These are phyloP conservation scores for Clarireedia hainanense DNA, from an alignment of 2,329 filamentous ascomycete genomes.

Conservation along the genomic window DNA sequence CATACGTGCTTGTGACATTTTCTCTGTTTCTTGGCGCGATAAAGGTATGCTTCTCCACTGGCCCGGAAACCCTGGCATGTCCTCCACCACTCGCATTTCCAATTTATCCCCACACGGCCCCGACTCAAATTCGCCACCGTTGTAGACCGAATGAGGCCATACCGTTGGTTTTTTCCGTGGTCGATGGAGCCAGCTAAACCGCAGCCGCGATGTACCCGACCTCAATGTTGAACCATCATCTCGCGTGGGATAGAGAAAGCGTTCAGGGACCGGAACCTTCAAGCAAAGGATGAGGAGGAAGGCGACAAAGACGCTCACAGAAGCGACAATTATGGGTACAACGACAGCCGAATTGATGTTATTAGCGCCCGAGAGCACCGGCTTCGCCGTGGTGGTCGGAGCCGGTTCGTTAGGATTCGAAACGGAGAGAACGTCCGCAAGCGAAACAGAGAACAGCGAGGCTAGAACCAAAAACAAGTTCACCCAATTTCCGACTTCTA, in stretches of 20 bases:
- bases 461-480: neutral
- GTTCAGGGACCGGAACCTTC: neutral
- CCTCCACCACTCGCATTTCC: conserved; percentile 6
- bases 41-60: neutral
- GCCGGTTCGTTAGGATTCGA: neutral
- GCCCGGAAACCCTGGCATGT: neutral
- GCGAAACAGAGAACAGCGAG: neutral
- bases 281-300: conserved; percentile 4
- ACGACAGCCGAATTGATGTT: conserved; percentile 1
- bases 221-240: neutral
- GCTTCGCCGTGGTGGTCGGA: neutral
- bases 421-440: conserved; percentile 6
- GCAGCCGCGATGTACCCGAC: neutral
- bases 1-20: conserved; percentile 6
- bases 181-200: conserved; percentile 2
- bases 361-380: neutral
- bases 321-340: conserved; percentile 5
- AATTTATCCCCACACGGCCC: neutral
- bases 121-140: neutral
- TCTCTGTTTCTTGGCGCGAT: neutral
- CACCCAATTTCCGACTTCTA: neutral
- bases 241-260: neutral
- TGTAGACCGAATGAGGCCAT: conserved; percentile 8
- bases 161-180: neutral
- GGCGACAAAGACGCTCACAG: conserved; percentile 5